These are phyloP conservation scores for Saksenaea vasiformis DNA, from an alignment of 371 early-diverging fungal genomes.

Conservation along the genomic window DNA sequence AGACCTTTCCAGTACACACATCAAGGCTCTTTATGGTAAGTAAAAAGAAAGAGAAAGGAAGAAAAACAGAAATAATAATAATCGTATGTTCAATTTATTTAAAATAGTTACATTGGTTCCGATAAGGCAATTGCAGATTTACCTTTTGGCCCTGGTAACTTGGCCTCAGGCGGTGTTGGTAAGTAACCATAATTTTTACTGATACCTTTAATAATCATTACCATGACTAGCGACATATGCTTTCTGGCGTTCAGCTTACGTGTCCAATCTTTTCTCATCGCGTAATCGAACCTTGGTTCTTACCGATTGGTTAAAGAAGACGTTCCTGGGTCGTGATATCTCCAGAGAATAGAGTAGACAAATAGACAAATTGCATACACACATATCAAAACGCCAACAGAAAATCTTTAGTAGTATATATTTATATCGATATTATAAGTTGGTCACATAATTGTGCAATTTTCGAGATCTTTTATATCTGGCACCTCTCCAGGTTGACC, in stretches of 20 bases:
- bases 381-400: not conserved
- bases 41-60: conserved; percentile 5
- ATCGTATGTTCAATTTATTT: not conserved
- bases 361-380: not conserved
- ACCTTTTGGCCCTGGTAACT: conserved; percentile 72
- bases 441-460: conserved; percentile 54
- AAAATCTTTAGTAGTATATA: not conserved
- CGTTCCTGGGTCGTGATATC: conserved; percentile 87
- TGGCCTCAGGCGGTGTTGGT: conserved; percentile 70
- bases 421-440: not conserved
- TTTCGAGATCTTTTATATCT: conserved; percentile 61
- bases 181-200: no score
- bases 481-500: conserved; percentile 73
- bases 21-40: conserved; percentile 83
- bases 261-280: conserved; percentile 77
- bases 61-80: not conserved
- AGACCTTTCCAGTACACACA: conserved; percentile 82
- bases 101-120: conserved; percentile 75
- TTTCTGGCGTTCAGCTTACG: conserved; percentile 77
- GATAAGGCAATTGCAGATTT: conserved; percentile 92
- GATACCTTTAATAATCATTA: no score
- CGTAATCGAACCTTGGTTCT: conserved; percentile 82
- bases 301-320: conserved; percentile 89
- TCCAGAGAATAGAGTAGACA: conserved; percentile 71
- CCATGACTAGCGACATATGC: conserved; percentile 61